Evolutionary conservation across 2,329 filamentous ascomycete species (phyloP).

Genomic region (Diplodia sapinea): DNA sequence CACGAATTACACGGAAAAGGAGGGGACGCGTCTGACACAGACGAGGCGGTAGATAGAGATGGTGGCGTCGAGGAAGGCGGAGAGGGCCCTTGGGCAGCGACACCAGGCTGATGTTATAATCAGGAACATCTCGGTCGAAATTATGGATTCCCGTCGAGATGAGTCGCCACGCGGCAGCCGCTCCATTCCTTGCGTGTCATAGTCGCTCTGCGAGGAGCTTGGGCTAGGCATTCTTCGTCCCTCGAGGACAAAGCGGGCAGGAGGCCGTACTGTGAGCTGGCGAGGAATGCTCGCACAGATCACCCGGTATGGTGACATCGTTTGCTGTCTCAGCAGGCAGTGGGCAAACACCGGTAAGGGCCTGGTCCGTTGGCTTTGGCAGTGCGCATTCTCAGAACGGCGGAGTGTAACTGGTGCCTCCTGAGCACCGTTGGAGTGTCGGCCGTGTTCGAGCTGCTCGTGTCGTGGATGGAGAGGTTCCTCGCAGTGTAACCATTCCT

Average conservation of each 20-base stretch:
- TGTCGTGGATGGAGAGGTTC: slow-evolving; percentile 25
- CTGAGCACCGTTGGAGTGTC: slow-evolving; percentile 9
- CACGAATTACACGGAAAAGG: slow-evolving; percentile 6
- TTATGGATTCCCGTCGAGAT: slow-evolving; percentile 34
- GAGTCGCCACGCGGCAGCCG: slow-evolving; percentile 36
- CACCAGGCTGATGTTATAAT: slow-evolving; percentile 22
- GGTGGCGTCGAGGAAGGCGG: slow-evolving; percentile 19
- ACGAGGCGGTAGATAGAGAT: neutral
- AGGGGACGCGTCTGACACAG: neutral
- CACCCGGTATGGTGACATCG: slow-evolving; percentile 22
- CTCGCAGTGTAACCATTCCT: slow-evolving; percentile 33
- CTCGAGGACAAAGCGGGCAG: slow-evolving; percentile 12
- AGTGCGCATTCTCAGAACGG: slow-evolving; percentile 1
- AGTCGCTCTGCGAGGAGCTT: slow-evolving; percentile 32
- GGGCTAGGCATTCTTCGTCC: slow-evolving; percentile 41
- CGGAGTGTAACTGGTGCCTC: slow-evolving; percentile 3
- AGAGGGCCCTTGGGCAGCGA: slow-evolving; percentile 22
- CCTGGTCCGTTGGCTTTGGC: neutral
- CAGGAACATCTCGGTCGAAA: slow-evolving; percentile 26
- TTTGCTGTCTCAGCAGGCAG: slow-evolving; percentile 12
- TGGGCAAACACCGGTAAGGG: slow-evolving; percentile 6
- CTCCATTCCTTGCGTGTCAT: slow-evolving; percentile 43
- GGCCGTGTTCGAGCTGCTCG: neutral
- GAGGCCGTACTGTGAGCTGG: neutral
- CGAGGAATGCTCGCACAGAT: slow-evolving; percentile 36